Evolutionary conservation across 2,329 filamentous ascomycete species (phyloP), one percentile per base, ranked within the genome.

Genomic region (Aureobasidium sp.): DNA sequence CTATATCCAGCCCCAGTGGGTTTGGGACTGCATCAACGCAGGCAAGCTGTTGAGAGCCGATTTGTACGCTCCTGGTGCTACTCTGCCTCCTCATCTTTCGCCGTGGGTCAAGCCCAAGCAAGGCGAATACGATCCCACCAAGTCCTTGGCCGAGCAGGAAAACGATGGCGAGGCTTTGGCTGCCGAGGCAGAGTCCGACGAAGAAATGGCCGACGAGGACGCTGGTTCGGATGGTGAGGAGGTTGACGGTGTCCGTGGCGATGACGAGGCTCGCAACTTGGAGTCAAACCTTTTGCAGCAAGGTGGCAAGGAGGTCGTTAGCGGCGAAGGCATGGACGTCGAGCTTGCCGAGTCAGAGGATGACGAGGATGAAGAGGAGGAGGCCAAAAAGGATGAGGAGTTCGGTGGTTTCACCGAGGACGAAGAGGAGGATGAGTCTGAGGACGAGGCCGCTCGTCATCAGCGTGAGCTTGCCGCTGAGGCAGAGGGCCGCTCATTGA

Each of bases 1-100:
- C 66, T 99, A 99, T 69, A 78, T 99, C 61, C 94, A 99, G 78
- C 94, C 94, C 22, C 94, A 99, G 73, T 99, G 95, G 93, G 86
- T 99, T 4, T 99, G 94, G 94, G 94, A 99, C 72, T 93, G 90
- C 70, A 79, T 96, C 73, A 99, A 99, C 73, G 90, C 94, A 49
- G 90, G 91, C 65, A 91, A 93, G 75, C 79, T 99, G 61, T 86
- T 97, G 73, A 83, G 89, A 66, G 85, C 92, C 35, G 91, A 97
- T 71, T 77, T 92, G 39, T 99, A 99, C 70, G 90, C 88, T 0
- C 94, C 94, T 1, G 94, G 94, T 19, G 88, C 92, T 19, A 87
- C 90, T 67, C 81, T 99, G 35, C 94, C 94, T 24, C 94, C 94
- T 14, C 94, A 99, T 81, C 76, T 99, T 68, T 97, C 92, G 74